Evolutionary conservation across 2,329 filamentous ascomycete genomes (phyloP).

Genomic region (Ramularia endophylla): DNA sequence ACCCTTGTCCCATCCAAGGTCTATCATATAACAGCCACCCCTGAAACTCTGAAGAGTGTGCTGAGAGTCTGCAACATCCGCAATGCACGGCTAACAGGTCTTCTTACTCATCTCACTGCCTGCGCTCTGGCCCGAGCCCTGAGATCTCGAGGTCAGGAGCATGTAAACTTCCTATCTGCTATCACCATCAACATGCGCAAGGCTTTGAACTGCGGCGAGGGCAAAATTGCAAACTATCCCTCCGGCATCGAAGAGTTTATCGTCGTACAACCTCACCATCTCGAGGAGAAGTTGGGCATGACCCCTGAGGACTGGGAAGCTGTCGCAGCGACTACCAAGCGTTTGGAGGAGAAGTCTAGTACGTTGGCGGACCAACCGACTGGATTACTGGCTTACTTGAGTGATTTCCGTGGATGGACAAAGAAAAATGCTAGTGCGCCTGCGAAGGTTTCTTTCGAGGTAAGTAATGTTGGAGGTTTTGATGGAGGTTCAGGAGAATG

Average conservation of each 20-base stretch:
- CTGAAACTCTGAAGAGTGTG: conserved; percentile 22
- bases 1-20: conserved; percentile 27
- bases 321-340: conserved; percentile 29
- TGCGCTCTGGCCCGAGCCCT: conserved; percentile 33
- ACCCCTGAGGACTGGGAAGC: conserved; percentile 29
- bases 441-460: conserved; percentile 39
- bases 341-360: conserved; percentile 29
- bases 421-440: conserved; percentile 33
- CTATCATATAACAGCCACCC: conserved; percentile 29
- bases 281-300: background rate
- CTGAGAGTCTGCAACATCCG: conserved; percentile 30
- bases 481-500: conserved; percentile 16
- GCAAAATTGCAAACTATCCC: conserved; percentile 35
- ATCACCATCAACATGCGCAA: conserved; percentile 40
- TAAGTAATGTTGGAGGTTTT: conserved; percentile 43
- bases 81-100: conserved; percentile 37
- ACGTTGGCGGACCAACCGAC: conserved; percentile 37
- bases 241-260: conserved; percentile 17
- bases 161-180: conserved; percentile 33
- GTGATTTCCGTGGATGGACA: conserved; percentile 37
- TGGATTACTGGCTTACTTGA: conserved; percentile 39
- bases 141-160: conserved; percentile 7
- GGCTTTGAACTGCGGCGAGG: conserved; percentile 25
- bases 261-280: background rate
- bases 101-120: conserved; percentile 37